Evolutionary conservation across 192 early-diverging fungal species (phyloP).

Genomic region (Diversispora epigaea): DNA sequence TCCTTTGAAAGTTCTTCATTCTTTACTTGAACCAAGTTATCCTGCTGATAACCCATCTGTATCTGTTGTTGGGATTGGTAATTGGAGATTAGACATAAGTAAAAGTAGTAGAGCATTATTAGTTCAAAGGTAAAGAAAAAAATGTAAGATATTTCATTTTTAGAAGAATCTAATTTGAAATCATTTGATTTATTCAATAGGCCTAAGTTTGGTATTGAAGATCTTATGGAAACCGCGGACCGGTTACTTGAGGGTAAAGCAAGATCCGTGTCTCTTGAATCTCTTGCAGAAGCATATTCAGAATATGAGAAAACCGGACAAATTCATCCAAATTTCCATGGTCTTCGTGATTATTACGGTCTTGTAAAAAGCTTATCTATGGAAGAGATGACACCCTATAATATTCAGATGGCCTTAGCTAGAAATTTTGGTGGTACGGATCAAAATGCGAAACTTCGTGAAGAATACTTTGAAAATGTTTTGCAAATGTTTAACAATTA

Average conservation of each 20-base stretch:
- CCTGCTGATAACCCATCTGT: neutral
- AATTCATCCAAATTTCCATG: slow-evolving; percentile 27
- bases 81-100: neutral
- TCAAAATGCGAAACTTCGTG: neutral
- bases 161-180: no score
- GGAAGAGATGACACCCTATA: neutral
- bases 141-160: no score
- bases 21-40: slow-evolving; percentile 22
- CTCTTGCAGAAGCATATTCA: neutral
- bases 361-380: neutral
- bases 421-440: slow-evolving; percentile 32
- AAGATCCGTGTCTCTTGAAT: neutral
- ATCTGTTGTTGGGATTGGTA: neutral
- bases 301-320: neutral
- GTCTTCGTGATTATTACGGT: slow-evolving; percentile 19
- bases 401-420: slow-evolving; percentile 22
- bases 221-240: neutral
- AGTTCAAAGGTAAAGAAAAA: neutral
- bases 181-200: neutral
- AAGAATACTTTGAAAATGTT: neutral
- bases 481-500: neutral
- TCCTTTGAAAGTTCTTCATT: slow-evolving; percentile 27
- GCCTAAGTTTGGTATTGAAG: neutral
- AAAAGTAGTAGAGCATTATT: slow-evolving; percentile 15
- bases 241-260: neutral